Conservation (phyloP, 371 early-diverging fungal species). For the Funneliformis caledonium region DNA sequence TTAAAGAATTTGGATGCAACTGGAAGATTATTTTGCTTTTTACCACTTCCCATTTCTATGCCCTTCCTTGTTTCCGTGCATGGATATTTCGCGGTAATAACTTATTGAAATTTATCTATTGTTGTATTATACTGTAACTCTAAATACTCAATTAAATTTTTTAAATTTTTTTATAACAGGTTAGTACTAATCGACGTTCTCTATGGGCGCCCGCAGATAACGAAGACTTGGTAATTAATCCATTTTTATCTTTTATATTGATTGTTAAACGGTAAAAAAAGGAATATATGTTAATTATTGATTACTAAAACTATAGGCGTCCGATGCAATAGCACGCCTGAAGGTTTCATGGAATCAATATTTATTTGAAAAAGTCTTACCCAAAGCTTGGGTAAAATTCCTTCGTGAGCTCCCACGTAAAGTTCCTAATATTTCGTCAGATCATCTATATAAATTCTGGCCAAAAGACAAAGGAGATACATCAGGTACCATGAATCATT, state of each 20-base stretch:
- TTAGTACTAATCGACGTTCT: not conserved
- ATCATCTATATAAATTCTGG: conserved; percentile 42
- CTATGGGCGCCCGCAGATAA: not conserved
- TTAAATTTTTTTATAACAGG: not conserved
- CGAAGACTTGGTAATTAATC: not conserved
- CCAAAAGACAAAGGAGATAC: not conserved
- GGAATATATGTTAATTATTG: not conserved
- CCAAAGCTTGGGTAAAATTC: conserved; percentile 44
- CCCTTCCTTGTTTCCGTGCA: conserved; percentile 47
- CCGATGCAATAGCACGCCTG: conserved; percentile 39
- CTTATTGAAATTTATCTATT: conserved; percentile 34
- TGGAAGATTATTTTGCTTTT: conserved; percentile 46
- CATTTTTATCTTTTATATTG: too few species aligned
- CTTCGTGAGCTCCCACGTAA: conserved; percentile 6
- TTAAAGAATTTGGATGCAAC: conserved; percentile 17
- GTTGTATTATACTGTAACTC: conserved; percentile 31
- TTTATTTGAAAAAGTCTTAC: conserved; percentile 42
- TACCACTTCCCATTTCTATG: conserved; percentile 45
- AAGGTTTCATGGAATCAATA: conserved; percentile 47
- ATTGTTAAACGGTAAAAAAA: too few species aligned
- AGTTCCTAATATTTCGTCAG: not conserved
- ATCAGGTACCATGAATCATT: not conserved
- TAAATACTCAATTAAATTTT: not conserved
- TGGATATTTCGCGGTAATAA: conserved; percentile 48
- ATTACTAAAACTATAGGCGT: not conserved